phyloP scores from a whole-genome alignment of 1,284 basidiomycete genomes.

The Puccinia coronata region DNA sequence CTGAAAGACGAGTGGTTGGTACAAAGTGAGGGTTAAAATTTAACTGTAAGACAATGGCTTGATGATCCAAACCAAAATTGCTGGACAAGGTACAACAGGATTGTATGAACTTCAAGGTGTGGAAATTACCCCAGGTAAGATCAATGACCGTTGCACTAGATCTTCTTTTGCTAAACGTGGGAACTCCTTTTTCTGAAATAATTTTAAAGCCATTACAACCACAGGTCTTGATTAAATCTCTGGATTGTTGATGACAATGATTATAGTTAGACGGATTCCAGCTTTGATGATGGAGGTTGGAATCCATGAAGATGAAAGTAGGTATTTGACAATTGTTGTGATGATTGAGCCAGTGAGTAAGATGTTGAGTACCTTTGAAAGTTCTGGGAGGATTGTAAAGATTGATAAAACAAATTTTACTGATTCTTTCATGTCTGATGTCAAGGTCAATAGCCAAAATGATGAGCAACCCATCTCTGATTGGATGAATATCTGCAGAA shows the following conservation, averaged over 20 bases:
- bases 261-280: conserved; percentile 18
- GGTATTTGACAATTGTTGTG: conserved; percentile 8
- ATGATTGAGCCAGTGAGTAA: background rate
- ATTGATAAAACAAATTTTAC: conserved; percentile 11
- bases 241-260: conserved; percentile 6
- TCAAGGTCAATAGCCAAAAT: background rate
- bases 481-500: no score
- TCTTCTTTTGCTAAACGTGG: background rate
- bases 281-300: no score
- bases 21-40: background rate
- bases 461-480: background rate
- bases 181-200: background rate
- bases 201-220: conserved; percentile 15
- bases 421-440: background rate
- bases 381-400: background rate
- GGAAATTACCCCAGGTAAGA: conserved; percentile 7
- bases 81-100: background rate
- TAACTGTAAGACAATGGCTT: background rate
- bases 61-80: background rate
- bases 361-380: background rate
- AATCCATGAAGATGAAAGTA: no score
- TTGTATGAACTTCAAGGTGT: background rate
- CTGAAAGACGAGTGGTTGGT: background rate
- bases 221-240: background rate
- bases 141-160: conserved; percentile 6